Base-by-base conservation (phyloP, 2,329 filamentous ascomycete genomes). In the Fusarium brevicatenulatum region DNA sequence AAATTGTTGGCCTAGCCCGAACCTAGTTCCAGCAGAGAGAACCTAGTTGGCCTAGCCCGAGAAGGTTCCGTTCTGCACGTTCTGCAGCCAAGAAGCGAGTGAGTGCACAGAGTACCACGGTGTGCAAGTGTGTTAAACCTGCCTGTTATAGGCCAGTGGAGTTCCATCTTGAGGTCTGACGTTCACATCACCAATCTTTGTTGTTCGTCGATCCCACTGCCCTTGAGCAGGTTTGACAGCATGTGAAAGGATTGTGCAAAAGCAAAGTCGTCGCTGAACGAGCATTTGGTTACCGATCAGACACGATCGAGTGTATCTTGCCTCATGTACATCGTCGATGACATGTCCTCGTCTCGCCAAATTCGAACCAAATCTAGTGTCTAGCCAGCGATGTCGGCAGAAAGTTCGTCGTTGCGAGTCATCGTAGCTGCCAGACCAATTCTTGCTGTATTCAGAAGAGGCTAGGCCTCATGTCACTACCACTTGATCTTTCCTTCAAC, bases 51-150 rank as follows among this genome's bases (percentile, higher is more conserved):
- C 62, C 57, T 53, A 69, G 49, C 62, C 57, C 53, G 47, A 65
- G 71, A 58, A 57, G 47, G 58, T 63, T 71, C 70, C 66, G 57
- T 72, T 66, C 56, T 61, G 53, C 37, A 61, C 61, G 52, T 67
- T 68, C 61, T 61, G 62, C 62, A 66, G 70, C 70, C 57, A 67
- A 62, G 47, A 53, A 46, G 46, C n/a, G 25, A 50, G 37, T 46
- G n/a, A 23, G 43, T 65, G n/a, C n/a, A n/a, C n/a, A n/a, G n/a
- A n/a, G 30, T 28, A 37, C 28, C 39, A 57, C 52, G 23, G 28
- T 25, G 43, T 53, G 50, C 43, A 46, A 30, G 32, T 28, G 34
- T 46, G 34, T 21, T 18, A 47, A 36, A 39, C 52, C 53, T 52
- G 52, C 25, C 42, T 55, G 40, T 55, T 54, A 50, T 52, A 28